phyloP scores from a whole-genome alignment of 164 flowering plant species.

The Macadamia integrifolia region DNA sequence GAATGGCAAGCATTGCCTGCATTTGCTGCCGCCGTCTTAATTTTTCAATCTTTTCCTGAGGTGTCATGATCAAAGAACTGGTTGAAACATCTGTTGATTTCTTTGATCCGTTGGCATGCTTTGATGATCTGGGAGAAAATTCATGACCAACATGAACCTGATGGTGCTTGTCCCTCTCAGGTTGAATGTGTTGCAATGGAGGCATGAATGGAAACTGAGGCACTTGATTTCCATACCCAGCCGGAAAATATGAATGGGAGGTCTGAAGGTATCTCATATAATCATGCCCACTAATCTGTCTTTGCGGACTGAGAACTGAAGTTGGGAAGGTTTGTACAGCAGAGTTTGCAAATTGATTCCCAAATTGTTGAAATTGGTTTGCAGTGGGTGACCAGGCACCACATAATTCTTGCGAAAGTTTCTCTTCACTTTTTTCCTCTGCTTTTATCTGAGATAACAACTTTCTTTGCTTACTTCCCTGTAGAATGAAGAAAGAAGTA shows the following conservation, averaged over 20 bases:
- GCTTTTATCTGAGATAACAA: conserved; percentile 13
- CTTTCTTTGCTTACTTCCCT: conserved; percentile 35
- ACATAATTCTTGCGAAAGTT: conserved; percentile 23
- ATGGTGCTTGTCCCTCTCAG: conserved; percentile 30
- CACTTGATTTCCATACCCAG: conserved; percentile 29
- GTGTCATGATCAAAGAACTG: conserved; percentile 60
- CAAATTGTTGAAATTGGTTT: conserved; percentile 30
- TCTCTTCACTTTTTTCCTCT: conserved; percentile 23
- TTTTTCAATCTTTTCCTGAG: conserved; percentile 85
- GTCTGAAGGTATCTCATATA: conserved; percentile 29
- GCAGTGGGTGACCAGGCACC: conserved; percentile 35
- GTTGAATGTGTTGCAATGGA: conserved; percentile 21
- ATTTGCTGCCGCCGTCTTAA: conserved; percentile 79
- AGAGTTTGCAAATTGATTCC: conserved; percentile 29
- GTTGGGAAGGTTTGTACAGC: conserved; percentile 31
- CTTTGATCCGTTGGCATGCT: conserved; percentile 17
- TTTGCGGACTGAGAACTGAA: conserved; percentile 29
- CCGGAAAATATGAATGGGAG: conserved; percentile 27
- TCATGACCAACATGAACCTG: conserved; percentile 26
- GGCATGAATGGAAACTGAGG: conserved; percentile 35
- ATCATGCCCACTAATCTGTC: conserved; percentile 28
- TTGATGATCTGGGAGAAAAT: conserved; percentile 22
- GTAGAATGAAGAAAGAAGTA: conserved; percentile 13
- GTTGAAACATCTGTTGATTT: conserved; percentile 22
- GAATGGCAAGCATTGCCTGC: conserved; percentile 87